Base-by-base conservation (phyloP, 495 filamentous ascomycete species). In the Penicillium silybi region DNA sequence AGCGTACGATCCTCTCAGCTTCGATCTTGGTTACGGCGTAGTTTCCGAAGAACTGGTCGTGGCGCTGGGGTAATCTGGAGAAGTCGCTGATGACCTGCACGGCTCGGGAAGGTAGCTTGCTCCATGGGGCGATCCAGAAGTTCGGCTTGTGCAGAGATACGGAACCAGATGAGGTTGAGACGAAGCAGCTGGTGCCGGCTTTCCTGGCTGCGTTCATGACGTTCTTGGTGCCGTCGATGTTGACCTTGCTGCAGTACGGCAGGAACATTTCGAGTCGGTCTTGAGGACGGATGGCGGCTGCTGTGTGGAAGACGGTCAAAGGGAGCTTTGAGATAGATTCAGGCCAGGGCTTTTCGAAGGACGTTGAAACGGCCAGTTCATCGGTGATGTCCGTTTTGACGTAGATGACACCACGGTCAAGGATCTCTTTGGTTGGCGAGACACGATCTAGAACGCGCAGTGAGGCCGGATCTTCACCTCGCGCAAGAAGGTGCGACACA, bases 221-320 rank as follows among this genome's bases (percentile, higher is more conserved):
- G 44, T 80, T 76, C 18, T 56, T 57, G 16, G 79, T 76, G 44
- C 82, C 82, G 19, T 67, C 72, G 23, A 81, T 63, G 51, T 85
- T 85, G 27, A 85, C 77, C n/a, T 73, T 66, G 48, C 62, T 66
- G 49, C 74, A 58, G 18, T 68, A 67, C 6, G 72, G 68, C 44
- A 82, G 78, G 25, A 76, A 68, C 11, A 61, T 51, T 39, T 62
- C 52, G 48, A 68, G 67, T 13, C 81, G 79, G 32, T 83, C 80
- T 7, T 64, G 67, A 0, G 76, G 65, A 5, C 72, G 62, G 42
- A 85, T 80, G 6, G 70, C 57, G 0, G 79, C 80, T 15, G 80
- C 80, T 1, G 77, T 83, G 62, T 84, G 81, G 57, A 77, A 83
- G 20, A 83, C 79, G 10, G 80, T 82, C 18, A 84, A 57, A 16